A percentile compares a stretch with the other conserved stretches of the same genome.
Conservation (phyloP, 441 rosid species). For the Syzygium syzygioides region DNA sequence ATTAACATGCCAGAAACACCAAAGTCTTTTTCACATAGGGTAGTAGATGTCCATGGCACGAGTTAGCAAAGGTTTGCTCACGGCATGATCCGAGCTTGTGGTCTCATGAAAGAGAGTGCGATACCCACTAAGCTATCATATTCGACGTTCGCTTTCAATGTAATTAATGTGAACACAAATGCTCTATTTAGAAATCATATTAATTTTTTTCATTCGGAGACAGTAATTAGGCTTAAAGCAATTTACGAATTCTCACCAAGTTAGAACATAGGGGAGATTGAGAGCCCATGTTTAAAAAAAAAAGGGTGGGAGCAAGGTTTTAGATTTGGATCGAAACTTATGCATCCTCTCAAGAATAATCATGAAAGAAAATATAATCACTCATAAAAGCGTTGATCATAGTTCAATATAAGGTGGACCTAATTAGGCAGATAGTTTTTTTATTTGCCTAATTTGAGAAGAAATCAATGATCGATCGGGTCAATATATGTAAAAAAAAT, state of each 20-base stretch:
- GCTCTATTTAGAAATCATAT: neutral
- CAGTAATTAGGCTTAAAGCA: neutral
- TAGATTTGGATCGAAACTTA: neutral
- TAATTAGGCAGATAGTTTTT: no score
- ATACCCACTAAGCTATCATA: neutral
- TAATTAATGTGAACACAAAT: neutral
- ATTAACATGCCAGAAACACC: neutral
- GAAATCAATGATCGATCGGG: neutral
- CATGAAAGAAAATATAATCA: neutral
- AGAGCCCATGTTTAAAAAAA: neutral
- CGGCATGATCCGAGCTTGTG: neutral
- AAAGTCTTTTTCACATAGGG: neutral
- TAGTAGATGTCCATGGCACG: neutral
- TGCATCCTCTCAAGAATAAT: neutral
- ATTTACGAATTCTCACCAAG: neutral
- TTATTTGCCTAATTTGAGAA: neutral
- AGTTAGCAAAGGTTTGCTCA: neutral
- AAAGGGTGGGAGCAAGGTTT: neutral
- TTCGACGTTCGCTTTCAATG: neutral
- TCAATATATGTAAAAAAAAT: neutral
- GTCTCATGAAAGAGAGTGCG: fast-evolving
- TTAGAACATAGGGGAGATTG: neutral
- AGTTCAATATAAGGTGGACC: neutral
- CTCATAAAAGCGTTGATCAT: neutral
- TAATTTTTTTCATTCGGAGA: neutral